These are phyloP conservation scores for Zasmidium angulare DNA, from an alignment of 2,329 filamentous ascomycete genomes.

Conservation along the genomic window DNA sequence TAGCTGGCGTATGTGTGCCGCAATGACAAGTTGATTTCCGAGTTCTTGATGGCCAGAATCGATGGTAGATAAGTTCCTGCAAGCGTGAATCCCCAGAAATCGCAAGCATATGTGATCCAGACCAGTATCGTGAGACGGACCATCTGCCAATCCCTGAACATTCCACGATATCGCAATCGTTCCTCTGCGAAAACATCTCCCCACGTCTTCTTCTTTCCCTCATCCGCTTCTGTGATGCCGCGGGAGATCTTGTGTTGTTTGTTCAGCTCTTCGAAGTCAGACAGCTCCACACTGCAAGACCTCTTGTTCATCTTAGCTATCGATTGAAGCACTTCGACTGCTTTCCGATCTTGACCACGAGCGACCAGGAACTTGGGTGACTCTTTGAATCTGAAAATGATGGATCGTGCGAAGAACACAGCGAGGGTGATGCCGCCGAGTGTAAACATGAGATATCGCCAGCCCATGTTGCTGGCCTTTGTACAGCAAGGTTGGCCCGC, in stretches of 20 bases:
- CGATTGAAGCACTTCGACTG: constrained; percentile 47
- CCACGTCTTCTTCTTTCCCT: background rate
- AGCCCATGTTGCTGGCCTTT: constrained; percentile 44
- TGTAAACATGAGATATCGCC: constrained; percentile 46
- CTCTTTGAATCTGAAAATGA: constrained; percentile 58
- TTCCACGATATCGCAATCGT: constrained; percentile 38
- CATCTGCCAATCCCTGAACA: constrained; percentile 47
- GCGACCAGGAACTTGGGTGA: constrained; percentile 62
- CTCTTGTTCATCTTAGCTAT: constrained; percentile 46
- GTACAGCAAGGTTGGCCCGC: constrained; percentile 39
- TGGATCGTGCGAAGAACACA: constrained; percentile 54
- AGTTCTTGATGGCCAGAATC: constrained; percentile 54
- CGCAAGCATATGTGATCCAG: constrained; percentile 54
- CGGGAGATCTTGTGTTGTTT: background rate
- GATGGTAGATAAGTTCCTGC: constrained; percentile 50
- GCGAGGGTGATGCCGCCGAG: constrained; percentile 40
- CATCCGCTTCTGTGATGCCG: constrained; percentile 12
- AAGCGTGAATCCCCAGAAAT: constrained; percentile 53
- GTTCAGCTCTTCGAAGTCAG: constrained; percentile 37
- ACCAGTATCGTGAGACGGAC: constrained; percentile 48
- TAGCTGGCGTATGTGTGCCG: constrained; percentile 52
- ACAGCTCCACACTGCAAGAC: constrained; percentile 35
- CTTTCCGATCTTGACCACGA: constrained; percentile 52
- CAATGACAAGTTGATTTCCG: constrained; percentile 44
- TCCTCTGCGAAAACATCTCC: background rate